Evolutionary conservation across 2,329 filamentous ascomycete genomes (phyloP).

Genomic region (Ophiocordyceps camponoti-leonardi): DNA sequence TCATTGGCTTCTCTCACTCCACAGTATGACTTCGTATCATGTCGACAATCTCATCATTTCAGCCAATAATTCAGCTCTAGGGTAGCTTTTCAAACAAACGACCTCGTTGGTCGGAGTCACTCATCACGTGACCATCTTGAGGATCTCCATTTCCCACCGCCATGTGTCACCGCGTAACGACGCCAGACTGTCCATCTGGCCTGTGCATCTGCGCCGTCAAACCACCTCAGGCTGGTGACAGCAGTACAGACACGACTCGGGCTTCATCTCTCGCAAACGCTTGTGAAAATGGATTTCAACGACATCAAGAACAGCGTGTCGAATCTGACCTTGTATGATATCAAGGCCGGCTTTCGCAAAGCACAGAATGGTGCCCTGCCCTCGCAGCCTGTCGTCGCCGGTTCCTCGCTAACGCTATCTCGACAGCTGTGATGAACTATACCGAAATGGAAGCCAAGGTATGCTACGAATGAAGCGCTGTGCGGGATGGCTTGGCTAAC

Average conservation of each 20-base stretch:
- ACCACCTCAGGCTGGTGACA: background rate
- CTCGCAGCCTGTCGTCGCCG: background rate
- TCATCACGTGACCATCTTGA: no score
- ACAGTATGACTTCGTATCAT: no score
- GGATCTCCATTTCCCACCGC: background rate
- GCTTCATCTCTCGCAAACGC: background rate
- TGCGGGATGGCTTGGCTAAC: constrained; percentile 1
- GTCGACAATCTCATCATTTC: no score
- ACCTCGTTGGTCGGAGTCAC: no score
- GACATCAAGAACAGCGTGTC: constrained; percentile 73
- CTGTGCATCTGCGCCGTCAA: constrained; percentile 1
- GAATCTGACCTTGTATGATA: constrained; percentile 84
- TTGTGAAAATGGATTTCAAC: constrained; percentile 60
- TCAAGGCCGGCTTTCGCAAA: constrained; percentile 89
- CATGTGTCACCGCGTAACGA: background rate
- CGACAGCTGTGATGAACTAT: constrained; percentile 89
- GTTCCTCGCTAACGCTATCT: constrained; percentile 10
- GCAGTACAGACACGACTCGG: background rate
- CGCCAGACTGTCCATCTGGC: constrained; percentile 11
- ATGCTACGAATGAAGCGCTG: constrained; percentile 3
- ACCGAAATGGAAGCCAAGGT: constrained; percentile 78
- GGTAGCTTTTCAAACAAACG: no score
- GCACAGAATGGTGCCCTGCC: constrained; percentile 70
- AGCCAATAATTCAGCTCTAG: no score
- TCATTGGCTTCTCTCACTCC: no score